phyloP scores from a whole-genome alignment of 805 yeast species.

The Cyberlindnera bimundalis region DNA sequence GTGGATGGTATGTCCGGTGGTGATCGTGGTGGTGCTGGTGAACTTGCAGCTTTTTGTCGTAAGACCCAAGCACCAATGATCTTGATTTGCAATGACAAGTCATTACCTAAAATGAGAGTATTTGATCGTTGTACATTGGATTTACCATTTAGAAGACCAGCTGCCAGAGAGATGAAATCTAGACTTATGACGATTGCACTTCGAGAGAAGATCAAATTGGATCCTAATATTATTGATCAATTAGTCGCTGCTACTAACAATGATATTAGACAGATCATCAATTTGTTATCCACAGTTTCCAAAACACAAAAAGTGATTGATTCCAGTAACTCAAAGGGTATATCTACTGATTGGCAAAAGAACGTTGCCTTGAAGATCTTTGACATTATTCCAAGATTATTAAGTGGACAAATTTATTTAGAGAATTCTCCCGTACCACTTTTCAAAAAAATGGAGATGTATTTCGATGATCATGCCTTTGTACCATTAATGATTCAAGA shows the following conservation, averaged over 20 bases:
- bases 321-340: constrained; percentile 56
- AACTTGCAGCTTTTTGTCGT: constrained; percentile 80
- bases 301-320: constrained; percentile 64
- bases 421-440: constrained; percentile 50
- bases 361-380: constrained; percentile 89
- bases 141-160: constrained; percentile 85
- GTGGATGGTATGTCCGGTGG: constrained; percentile 99
- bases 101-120: constrained; percentile 93
- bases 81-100: constrained; percentile 88
- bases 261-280: constrained; percentile 93
- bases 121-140: constrained; percentile 82
- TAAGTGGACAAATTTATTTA: constrained; percentile 59
- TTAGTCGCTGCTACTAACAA: constrained; percentile 81
- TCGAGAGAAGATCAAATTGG: constrained; percentile 77
- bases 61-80: constrained; percentile 88
- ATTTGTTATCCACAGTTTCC: constrained; percentile 80
- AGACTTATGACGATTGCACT: constrained; percentile 88
- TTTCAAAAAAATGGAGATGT: constrained; percentile 81
- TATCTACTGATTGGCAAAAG: constrained; percentile 78
- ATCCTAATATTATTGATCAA: constrained; percentile 77
- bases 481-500: constrained; percentile 96
- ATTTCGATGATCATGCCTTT: constrained; percentile 92
- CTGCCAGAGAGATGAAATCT: constrained; percentile 73
- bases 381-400: constrained; percentile 72
- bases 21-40: constrained; percentile 98